Evolutionary conservation across 495 filamentous ascomycete species (phyloP).

Genomic region (Pseudoneurospora amorphoporcata): DNA sequence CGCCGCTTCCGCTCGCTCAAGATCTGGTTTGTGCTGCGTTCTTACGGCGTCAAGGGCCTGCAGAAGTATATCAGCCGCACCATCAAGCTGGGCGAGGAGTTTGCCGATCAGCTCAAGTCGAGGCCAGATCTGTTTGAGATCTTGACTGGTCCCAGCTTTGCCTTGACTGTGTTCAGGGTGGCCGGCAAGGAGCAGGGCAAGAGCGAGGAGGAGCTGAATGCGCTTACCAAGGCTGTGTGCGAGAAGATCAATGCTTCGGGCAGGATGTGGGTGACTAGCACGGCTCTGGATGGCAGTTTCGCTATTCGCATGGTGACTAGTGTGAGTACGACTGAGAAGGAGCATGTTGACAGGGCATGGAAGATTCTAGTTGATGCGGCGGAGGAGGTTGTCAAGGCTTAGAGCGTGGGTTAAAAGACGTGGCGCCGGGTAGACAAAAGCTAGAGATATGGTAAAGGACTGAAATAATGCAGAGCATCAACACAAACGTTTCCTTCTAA

Average conservation of each 20-base stretch:
- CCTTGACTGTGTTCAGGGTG: conserved; percentile 67
- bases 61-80: conserved; percentile 59
- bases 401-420: neutral
- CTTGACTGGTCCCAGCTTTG: conserved; percentile 64
- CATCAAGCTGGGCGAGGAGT: conserved; percentile 58
- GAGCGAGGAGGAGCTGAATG: conserved; percentile 46
- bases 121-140: conserved; percentile 71
- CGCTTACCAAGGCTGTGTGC: conserved; percentile 65
- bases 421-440: neutral
- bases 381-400: conserved; percentile 38
- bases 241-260: conserved; percentile 65
- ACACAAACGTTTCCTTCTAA: neutral
- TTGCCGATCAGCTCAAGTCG: conserved; percentile 44
- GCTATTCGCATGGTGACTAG: conserved; percentile 71
- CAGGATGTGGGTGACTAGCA: conserved; percentile 77
- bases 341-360: conserved; percentile 64
- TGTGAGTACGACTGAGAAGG: conserved; percentile 56
- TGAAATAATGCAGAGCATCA: neutral
- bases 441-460: neutral
- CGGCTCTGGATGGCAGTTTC: conserved; percentile 63
- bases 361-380: conserved; percentile 61
- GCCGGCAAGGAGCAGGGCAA: conserved; percentile 18
- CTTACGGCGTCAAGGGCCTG: conserved; percentile 73
- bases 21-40: conserved; percentile 93
- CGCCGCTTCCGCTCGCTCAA: conserved; percentile 87